These are phyloP conservation scores for Cymbopogon flexuosus DNA, from an alignment of 202 grass and related monocot species.

Conservation along the genomic window DNA sequence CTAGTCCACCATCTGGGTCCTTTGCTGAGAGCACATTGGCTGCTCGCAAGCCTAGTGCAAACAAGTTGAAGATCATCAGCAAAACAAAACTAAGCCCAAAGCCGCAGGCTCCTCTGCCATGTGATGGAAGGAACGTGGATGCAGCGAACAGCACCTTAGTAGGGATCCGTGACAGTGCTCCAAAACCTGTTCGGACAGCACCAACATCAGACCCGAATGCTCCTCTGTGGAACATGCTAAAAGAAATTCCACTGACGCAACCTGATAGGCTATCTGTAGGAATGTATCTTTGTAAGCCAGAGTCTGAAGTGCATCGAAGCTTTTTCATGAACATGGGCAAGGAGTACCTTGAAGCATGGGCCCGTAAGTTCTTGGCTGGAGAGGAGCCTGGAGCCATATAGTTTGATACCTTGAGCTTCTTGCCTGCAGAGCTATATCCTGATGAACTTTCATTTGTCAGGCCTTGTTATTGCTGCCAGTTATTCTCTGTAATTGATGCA, in stretches of 20 bases:
- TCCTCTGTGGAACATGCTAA: conserved; percentile 44
- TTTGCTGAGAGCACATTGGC: conserved; percentile 48
- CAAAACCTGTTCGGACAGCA: conserved; percentile 20
- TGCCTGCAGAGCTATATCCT: neutral
- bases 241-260: conserved; percentile 43
- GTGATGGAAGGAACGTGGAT: conserved; percentile 14
- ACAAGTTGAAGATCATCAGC: conserved; percentile 37
- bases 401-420: neutral
- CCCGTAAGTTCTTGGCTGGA: conserved; percentile 40
- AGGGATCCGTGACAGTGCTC: neutral
- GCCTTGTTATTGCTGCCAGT: neutral
- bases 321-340: conserved; percentile 56
- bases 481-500: neutral
- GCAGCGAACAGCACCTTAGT: conserved; percentile 22
- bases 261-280: conserved; percentile 45
- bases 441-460: neutral
- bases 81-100: conserved; percentile 34
- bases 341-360: conserved; percentile 52
- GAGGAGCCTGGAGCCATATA: conserved; percentile 34
- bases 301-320: conserved; percentile 42
- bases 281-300: conserved; percentile 40
- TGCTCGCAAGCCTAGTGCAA: conserved; percentile 38
- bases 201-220: conserved; percentile 42
- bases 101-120: neutral
- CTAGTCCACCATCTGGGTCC: conserved; percentile 43